Base-by-base conservation (phyloP, 805 yeast genomes). In the Pichia sporocuriosa region DNA sequence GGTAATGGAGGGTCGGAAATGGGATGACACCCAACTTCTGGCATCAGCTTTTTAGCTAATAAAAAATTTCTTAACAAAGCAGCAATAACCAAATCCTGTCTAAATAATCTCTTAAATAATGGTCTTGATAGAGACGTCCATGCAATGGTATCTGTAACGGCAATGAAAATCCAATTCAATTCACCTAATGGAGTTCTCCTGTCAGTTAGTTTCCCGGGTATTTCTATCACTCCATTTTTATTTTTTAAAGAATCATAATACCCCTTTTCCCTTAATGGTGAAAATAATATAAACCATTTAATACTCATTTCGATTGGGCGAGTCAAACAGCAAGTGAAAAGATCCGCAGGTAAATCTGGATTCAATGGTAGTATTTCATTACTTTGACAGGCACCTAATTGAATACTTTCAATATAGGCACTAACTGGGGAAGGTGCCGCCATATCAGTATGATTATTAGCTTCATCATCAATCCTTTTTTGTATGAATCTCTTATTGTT, bases 81-180 rank as follows among this genome's bases (percentile, higher is more conserved):
- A 3, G 97, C 97, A 9, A 93, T 96, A 81, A 93, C 89, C 52
- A 90, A 67, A 59, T 93, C 98, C 60, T 90, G 98, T 58, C 98
- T 75, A 56, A 93, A 93, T 8, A 93, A 67, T 45, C 89, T 74
- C 56, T 89, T 90, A 68, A 93, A 93, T 24, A 93, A 65, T 0
- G 94, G 87, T 46, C 96, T 70, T 3, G 95, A 87, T 28, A 93
- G 64, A 3, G 89, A 77, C 0, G 96, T 86, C 97, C 97, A 93
- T 2, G 98, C 98, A 39, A 93, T 90, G 0, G 97, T 90, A 61
- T 93, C 98, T 3, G 97, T 90, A 30, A 93, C 87, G 2, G 98
- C 97, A 1, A 97, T 93, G 63, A 90, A 93, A 26, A 93, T 90
- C 97, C 97, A 93, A 59, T 87, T 88, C 41, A 93, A 70, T 58